These are phyloP conservation scores for Solanum bukasovii DNA, from an alignment of 257 asterid species.

Conservation along the genomic window DNA sequence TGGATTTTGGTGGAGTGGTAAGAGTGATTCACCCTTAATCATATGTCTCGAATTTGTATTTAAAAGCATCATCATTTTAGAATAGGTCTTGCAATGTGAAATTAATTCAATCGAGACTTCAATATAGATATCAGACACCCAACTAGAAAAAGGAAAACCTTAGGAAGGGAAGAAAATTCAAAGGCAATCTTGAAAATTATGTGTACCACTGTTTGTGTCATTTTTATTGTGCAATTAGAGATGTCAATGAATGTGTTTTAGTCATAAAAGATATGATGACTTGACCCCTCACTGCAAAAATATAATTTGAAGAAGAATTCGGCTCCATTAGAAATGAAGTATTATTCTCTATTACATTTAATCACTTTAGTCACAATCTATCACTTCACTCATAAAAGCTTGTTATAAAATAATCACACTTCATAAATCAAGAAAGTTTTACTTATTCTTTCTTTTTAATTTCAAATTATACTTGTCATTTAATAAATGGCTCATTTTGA, in stretches of 20 bases:
- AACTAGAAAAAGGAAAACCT: fast-evolving
- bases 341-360: background rate
- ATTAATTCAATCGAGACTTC: fast-evolving
- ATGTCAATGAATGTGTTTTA: background rate
- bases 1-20: background rate
- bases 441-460: background rate
- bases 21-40: fast-evolving
- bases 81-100: fast-evolving
- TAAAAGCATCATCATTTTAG: fast-evolving
- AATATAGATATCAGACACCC: no score
- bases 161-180: background rate
- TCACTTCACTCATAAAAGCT: background rate
- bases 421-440: background rate
- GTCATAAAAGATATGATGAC: background rate
- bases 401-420: background rate
- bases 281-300: background rate
- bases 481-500: background rate
- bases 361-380: background rate
- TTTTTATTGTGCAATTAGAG: background rate
- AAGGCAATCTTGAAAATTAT: background rate
- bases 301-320: background rate
- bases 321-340: background rate
- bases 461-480: background rate
- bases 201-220: background rate
- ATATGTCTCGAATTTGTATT: no score